These are phyloP conservation scores for Paradendryphiella salina DNA, from an alignment of 2,329 filamentous ascomycete species.

Conservation along the genomic window DNA sequence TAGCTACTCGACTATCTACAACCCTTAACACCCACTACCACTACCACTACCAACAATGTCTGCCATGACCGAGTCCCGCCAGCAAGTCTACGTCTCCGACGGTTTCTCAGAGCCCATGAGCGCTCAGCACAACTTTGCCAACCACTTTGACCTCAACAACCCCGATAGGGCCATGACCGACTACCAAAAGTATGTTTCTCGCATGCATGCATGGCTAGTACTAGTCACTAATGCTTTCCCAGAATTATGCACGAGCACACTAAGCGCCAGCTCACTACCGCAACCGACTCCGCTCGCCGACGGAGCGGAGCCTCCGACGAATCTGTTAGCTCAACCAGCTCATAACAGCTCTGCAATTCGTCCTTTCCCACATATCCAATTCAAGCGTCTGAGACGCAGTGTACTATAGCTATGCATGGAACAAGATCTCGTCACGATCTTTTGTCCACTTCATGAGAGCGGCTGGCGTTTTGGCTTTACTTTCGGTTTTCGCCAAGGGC, in stretches of 20 bases:
- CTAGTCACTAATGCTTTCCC: constrained; percentile 12
- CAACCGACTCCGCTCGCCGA: constrained; percentile 51
- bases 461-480: constrained; percentile 8
- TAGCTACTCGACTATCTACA: neutral
- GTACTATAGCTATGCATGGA: constrained; percentile 8
- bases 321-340: constrained; percentile 27
- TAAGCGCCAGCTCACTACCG: constrained; percentile 53
- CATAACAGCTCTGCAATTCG: constrained; percentile 10
- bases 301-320: constrained; percentile 30
- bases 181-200: constrained; percentile 49
- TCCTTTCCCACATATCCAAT: neutral
- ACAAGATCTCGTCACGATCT: constrained; percentile 1
- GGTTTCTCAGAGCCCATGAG: constrained; percentile 49
- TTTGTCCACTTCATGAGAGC: neutral
- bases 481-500: constrained; percentile 6
- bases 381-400: constrained; percentile 9
- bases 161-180: constrained; percentile 45
- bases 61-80: constrained; percentile 22
- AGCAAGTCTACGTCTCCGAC: constrained; percentile 45
- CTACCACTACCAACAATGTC: constrained; percentile 22
- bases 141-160: constrained; percentile 50
- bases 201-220: neutral
- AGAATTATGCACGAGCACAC: constrained; percentile 58
- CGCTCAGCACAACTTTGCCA: constrained; percentile 51
- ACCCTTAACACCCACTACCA: neutral